phyloP scores from a whole-genome alignment of 2,329 filamentous ascomycete genomes.

The Cladosporium colombiae region DNA sequence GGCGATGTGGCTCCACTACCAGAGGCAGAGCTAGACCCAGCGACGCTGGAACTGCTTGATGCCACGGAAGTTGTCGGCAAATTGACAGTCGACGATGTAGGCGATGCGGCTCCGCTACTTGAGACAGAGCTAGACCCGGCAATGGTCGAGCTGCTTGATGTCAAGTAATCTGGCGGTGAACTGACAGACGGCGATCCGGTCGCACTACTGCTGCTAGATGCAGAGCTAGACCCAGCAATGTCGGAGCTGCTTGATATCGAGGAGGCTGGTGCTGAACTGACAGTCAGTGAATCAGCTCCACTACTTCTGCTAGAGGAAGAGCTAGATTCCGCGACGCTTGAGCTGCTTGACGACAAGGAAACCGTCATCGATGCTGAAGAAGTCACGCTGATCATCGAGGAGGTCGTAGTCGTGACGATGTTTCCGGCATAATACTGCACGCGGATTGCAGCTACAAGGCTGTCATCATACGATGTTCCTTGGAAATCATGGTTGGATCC shows the following conservation, averaged over 20 bases:
- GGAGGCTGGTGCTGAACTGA: not conserved
- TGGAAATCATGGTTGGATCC: not conserved
- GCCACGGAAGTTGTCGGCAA: not conserved
- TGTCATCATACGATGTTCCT: not conserved
- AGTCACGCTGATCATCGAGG: not conserved
- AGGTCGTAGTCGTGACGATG: not conserved
- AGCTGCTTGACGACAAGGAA: not conserved
- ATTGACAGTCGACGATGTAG: not conserved
- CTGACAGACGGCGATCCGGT: not conserved
- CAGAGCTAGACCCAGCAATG: not conserved
- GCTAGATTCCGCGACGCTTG: not conserved
- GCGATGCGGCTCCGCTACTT: not conserved
- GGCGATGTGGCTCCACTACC: not conserved
- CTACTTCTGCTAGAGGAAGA: not conserved
- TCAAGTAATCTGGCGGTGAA: not conserved
- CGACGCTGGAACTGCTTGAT: not conserved
- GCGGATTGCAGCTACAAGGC: not conserved
- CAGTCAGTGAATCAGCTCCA: not conserved
- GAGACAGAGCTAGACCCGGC: not conserved
- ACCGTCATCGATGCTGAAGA: not conserved
- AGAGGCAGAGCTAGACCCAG: not conserved
- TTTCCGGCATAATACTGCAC: not conserved
- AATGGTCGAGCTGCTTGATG: not conserved
- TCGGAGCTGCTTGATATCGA: not conserved
- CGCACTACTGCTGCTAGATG: not conserved